phyloP scores from a whole-genome alignment of 1,139 yeast species.

The Hansenula lynferdii region DNA sequence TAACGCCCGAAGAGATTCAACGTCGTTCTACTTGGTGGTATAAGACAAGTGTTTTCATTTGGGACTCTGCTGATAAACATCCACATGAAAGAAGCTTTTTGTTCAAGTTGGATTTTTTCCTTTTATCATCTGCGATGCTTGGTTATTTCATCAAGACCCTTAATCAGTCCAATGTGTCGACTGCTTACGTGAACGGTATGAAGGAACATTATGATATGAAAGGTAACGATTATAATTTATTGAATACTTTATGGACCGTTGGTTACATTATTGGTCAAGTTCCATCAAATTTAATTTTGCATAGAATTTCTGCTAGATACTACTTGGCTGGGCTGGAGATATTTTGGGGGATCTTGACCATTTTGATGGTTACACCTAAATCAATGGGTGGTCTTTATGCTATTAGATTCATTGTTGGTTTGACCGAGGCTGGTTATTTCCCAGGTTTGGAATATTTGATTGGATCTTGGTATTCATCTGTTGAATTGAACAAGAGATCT shows the following conservation, averaged over 20 bases:
- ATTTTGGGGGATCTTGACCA: constrained; percentile 49
- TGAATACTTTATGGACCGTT: constrained; percentile 45
- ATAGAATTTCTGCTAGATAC: constrained; percentile 24
- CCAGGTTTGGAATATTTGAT: constrained; percentile 28
- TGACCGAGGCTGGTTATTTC: constrained; percentile 32
- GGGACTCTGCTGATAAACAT: constrained; percentile 40
- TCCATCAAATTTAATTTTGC: constrained; percentile 36
- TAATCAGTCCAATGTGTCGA: constrained; percentile 40
- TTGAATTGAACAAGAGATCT: constrained; percentile 42
- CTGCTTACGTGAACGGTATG: no score
- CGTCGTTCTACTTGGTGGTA: no score
- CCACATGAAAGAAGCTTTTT: constrained; percentile 34
- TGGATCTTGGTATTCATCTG: constrained; percentile 40
- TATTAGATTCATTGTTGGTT: constrained; percentile 47
- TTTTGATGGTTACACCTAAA: constrained; percentile 40
- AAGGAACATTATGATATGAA: constrained; percentile 38
- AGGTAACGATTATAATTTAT: constrained; percentile 44
- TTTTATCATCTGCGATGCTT: constrained; percentile 35
- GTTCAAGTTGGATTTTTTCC: constrained; percentile 36
- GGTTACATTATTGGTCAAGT: constrained; percentile 36
- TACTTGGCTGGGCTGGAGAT: constrained; percentile 47
- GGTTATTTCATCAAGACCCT: constrained; percentile 34
- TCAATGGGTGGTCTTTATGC: constrained; percentile 42
- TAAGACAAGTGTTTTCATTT: neutral
- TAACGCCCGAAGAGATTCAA: no score